These are phyloP conservation scores for Apiospora rasikravindrae DNA, from an alignment of 2,329 filamentous ascomycete species.

Conservation along the genomic window DNA sequence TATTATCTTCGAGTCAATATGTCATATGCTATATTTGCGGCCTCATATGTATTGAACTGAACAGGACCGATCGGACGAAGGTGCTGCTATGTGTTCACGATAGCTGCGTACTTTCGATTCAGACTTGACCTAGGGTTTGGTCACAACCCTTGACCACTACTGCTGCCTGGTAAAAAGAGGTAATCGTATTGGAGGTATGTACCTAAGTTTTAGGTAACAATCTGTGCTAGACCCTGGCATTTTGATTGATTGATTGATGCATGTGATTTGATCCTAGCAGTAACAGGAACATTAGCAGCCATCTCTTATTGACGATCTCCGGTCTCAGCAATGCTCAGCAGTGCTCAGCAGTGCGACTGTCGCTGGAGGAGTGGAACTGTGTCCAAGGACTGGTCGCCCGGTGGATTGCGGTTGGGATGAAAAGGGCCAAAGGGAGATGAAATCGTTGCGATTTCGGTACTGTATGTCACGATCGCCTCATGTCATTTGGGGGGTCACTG, in stretches of 20 bases:
- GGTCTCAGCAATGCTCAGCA: background rate
- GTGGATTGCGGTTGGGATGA: background rate
- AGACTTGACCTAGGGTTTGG: too few species aligned
- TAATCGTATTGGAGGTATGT: background rate
- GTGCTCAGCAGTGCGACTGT: background rate
- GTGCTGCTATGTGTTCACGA: background rate
- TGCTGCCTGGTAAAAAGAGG: too few species aligned
- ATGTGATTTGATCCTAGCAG: background rate
- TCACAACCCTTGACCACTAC: too few species aligned
- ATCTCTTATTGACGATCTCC: conserved; percentile 1
- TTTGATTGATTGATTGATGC: background rate
- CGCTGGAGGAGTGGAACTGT: background rate
- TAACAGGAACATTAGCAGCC: background rate
- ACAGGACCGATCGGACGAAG: background rate
- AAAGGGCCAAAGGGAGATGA: conserved; percentile 12
- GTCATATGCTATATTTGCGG: background rate
- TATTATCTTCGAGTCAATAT: background rate
- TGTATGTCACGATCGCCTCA: conserved; percentile 17
- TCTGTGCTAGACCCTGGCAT: background rate
- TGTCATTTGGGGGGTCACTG: conserved; percentile 13
- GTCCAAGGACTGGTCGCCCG: background rate
- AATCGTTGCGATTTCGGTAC: conserved; percentile 17
- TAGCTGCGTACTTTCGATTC: background rate
- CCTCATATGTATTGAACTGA: background rate
- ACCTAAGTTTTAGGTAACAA: background rate